Base-by-base conservation (phyloP, 2,329 filamentous ascomycete genomes). In the Diaporthe citriasiana region DNA sequence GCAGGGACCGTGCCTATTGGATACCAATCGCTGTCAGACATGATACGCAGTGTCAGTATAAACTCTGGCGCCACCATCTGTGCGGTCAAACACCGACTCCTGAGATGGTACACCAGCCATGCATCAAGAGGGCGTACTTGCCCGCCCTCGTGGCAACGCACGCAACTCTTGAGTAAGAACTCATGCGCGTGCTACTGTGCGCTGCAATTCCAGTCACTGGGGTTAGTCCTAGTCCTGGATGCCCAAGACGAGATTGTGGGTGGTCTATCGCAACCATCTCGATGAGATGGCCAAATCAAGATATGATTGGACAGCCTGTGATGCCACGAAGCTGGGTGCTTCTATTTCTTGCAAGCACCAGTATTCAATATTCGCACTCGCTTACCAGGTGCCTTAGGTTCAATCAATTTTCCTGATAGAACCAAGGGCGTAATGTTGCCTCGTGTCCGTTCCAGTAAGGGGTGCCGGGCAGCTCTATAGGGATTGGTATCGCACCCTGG, bases 401-500 rank as follows among this genome's bases (percentile, higher is more conserved):
- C 56, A 30, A 33, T 71, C 45, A 47, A 13, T 71, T 57, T 27
- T 59, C 75, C 69, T 71, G 71, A 33, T 70, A 87, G 74, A 87
- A 86, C 85, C 86, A 87, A 30, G 86, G 86, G 76, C 70, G 72
- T 70, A 73, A 77, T 63, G 30, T 69, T 57, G 80, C 78, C 72
- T 83, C 80, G 63, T 77, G 76, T 76, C 33, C 83, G 19, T 79
- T 83, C 56, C 27, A 42, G 79, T 91, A 91, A 71, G 77, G 78
- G 70, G 85, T 82, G 22, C 88, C 90, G 17, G 93, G 93, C 75
- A 87, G 82, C 78, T 86, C 80, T 85, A 94, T 93, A 0, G 93
- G 93, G 27, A 93, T 85, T 47, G 92, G 91, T 42, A 94, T 82
- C 10, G 82, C 82, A 13, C 83, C 85, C 40, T 85, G 80, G 79